Evolutionary conservation across 2,329 filamentous ascomycete genomes (phyloP), one percentile per base, ranked within the genome.

Genomic region (Cladophialophora exuberans): DNA sequence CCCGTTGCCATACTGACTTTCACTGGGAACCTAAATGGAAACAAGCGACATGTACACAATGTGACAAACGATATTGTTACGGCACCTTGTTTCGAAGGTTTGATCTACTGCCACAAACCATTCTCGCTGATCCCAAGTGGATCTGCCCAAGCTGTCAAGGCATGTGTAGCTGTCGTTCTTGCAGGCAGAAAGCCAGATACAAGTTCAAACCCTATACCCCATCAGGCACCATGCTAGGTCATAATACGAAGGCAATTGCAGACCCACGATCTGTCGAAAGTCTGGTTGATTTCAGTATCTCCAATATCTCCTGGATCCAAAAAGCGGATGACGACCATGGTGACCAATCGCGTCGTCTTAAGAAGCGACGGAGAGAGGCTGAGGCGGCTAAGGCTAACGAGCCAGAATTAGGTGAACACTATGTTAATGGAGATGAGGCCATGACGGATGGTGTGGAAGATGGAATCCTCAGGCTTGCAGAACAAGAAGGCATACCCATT

Each of bases 31-130:
- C 88, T 47, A 84, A 80, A 17, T 97, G 95, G 83, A 92, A 90
- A 66, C 83, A 96, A 59, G 90, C 90, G 2, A 82, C 84, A 47
- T 99, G 94, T 71, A 85, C 84, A 0, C 82, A 80, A 6, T 97
- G 94, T 66, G 78, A 81, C 10, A 79, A 88, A 52, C 84, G 83
- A 0, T 99, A 95, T 69, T 97, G 94, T 70, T 99, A 95, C 67
- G 93, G 93, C n/a, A 88, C 88, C 13, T 79, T 99, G 1, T 97
- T 91, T 73, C 82, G 94, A 52, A 92, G 90, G 0, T 96, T 96
- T 66, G 93, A 97, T 69, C 83, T 91, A 69, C 88, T 90, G 82
- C 94, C 94, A 0, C 84, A 93, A 64, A 79, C 84, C 17, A 83
- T 92, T 1, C 87, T 97, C 81, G 86, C 95, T 67, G 81, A 89